A percentile compares a stretch with the other conserved stretches of the same genome.
These are phyloP conservation scores for Termitomyces sp. DNA, from an alignment of 768 basidiomycete genomes.

Conservation along the genomic window DNA sequence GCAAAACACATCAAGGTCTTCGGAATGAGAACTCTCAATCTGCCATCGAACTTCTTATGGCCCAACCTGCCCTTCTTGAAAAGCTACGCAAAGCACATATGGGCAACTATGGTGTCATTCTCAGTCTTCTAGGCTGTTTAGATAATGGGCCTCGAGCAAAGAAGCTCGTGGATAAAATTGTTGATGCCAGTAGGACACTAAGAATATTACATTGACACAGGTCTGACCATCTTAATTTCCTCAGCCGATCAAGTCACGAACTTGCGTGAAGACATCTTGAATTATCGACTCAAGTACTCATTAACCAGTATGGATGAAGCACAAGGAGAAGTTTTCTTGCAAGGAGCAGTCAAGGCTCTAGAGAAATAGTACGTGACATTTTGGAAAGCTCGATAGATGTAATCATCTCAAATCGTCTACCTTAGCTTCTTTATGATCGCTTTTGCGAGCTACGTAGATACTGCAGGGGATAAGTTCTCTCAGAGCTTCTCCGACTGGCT, in stretches of 20 bases:
- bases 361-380: constrained; percentile 79
- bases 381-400: background rate
- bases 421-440: constrained; percentile 89
- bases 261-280: constrained; percentile 83
- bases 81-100: constrained; percentile 85
- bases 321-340: constrained; percentile 51
- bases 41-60: constrained; percentile 80
- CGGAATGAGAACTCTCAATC: constrained; percentile 64
- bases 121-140: constrained; percentile 89
- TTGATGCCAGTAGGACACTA: constrained; percentile 57
- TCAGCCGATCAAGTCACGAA: constrained; percentile 90
- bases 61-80: constrained; percentile 76
- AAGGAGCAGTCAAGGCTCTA: constrained; percentile 67
- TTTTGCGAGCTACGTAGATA: constrained; percentile 84
- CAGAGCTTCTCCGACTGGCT: constrained; percentile 86
- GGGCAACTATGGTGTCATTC: constrained; percentile 88
- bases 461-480: constrained; percentile 45
- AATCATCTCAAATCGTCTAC: background rate
- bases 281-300: constrained; percentile 81
- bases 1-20: constrained; percentile 41
- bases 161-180: constrained; percentile 82
- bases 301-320: constrained; percentile 69
- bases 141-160: constrained; percentile 87
- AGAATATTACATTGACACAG: background rate
- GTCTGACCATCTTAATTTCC: background rate